A percentile compares a stretch with the other conserved stretches of the same genome.
Conservation (phyloP, 2,329 filamentous ascomycete species). For the Peltaster fructicola region DNA sequence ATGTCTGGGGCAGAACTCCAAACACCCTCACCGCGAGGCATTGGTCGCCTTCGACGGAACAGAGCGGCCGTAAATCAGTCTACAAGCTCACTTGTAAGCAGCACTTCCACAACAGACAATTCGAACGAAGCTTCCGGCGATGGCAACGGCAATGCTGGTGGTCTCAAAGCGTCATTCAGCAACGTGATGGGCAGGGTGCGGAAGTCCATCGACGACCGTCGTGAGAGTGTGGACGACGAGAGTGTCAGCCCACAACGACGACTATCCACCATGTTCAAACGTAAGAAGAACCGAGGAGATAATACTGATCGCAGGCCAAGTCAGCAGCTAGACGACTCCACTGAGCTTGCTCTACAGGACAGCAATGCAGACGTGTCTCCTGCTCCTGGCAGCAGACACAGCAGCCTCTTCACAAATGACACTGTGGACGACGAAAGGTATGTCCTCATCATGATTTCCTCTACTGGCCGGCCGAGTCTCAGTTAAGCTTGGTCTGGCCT, state of each 20-base stretch:
- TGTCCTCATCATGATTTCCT: constrained; percentile 7
- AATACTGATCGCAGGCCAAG: constrained; percentile 13
- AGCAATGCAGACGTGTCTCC: constrained; percentile 18
- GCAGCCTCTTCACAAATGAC: constrained; percentile 33
- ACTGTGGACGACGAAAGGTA: constrained; percentile 29
- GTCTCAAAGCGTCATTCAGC: constrained; percentile 20
- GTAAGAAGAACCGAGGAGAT: constrained; percentile 7
- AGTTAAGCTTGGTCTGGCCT: no score
- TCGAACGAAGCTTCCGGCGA: constrained; percentile 9
- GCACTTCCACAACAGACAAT: constrained; percentile 7
- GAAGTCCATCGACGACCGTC: constrained; percentile 21
- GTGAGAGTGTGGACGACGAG: constrained; percentile 25
- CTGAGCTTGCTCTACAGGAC: constrained; percentile 4
- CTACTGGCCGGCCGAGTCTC: no score
- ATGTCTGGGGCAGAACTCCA: constrained; percentile 2
- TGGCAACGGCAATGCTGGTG: constrained; percentile 7
- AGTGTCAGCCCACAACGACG: constrained; percentile 20
- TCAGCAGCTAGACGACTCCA: constrained; percentile 17
- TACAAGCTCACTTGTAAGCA: constrained; percentile 13
- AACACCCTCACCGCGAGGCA: constrained; percentile 2
- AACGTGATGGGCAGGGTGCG: constrained; percentile 23
- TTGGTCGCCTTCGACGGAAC: constrained; percentile 10
- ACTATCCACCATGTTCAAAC: constrained; percentile 31
- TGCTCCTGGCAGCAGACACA: constrained; percentile 26
- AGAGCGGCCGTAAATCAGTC: constrained; percentile 13